Evolutionary conservation across 805 yeast genomes (phyloP), one percentile per base, ranked within the genome.

Genomic region (Sugiyamaella qingdaonensis): DNA sequence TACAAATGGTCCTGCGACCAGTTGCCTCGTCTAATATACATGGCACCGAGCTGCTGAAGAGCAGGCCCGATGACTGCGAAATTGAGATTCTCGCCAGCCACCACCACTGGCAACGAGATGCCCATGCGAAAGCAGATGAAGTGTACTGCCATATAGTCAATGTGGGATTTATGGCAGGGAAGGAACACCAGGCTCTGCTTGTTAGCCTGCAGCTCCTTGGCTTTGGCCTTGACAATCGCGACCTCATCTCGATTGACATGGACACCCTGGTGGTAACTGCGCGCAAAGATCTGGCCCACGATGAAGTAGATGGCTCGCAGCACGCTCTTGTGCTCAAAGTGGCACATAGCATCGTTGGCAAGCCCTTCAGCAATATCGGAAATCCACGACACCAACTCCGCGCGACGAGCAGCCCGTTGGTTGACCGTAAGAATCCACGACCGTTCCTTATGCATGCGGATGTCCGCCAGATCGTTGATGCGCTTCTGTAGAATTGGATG

Each of bases 71-170:
- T 72, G 5, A 81, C 67, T 1, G 84, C 79, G 44, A 81, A 81
- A 59, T 82, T 80, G 61, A 81, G 74, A 62, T 81, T 81, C 48
- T 81, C 85, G n/a, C 86, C 86, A 1, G 86, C 86, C 35, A 81
- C 78, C 5, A 81, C 84, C 4, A 76, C 66, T 1, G 86, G 86
- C 10, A 75, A 64, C 2, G 84, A 71, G 51, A 81, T 64, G 27
- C 79, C 81, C 58, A 81, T 73, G 33, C 85, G 68, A 58, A 79
- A 73, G 54, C 80, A 72, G 32, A 80, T 68, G 50, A 80, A 71
- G 59, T 81, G 85, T 47, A 82, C 61, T 51, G 81, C 76, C 48
- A 81, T 79, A 62, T 81, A 81, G 64, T 81, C 86, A 39, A 81
- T 69, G 61, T 81, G 86, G 10, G 84, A 78, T 63, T 80, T 79